phyloP scores from a whole-genome alignment of 441 rosid species.

The Gossypium schwendimanii region DNA sequence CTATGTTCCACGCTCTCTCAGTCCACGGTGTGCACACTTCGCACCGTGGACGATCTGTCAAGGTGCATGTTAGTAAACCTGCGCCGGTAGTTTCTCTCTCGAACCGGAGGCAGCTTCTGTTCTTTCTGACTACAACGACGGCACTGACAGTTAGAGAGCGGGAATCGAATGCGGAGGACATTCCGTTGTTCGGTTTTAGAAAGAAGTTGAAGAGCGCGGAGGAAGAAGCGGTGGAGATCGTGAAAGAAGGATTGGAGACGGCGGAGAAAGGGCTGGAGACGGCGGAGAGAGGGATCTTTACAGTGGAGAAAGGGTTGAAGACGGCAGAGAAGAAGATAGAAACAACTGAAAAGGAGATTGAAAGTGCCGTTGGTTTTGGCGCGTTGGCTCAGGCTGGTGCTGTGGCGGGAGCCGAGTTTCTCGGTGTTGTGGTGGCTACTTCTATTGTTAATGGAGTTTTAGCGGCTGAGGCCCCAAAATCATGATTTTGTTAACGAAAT shows the following conservation, averaged over 20 bases:
- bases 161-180: conserved; percentile 49
- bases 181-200: conserved; percentile 69
- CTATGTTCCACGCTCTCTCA: not conserved
- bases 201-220: conserved; percentile 45
- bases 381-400: conserved; percentile 72
- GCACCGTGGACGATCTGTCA: conserved; percentile 23
- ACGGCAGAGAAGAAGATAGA: conserved; percentile 36
- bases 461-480: conserved; percentile 53
- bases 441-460: conserved; percentile 74
- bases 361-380: conserved; percentile 44
- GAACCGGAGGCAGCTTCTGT: conserved; percentile 48
- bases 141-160: conserved; percentile 29
- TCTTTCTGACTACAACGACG: conserved; percentile 46
- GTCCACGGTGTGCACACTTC: conserved; percentile 10
- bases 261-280: conserved; percentile 58
- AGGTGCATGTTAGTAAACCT: conserved; percentile 9
- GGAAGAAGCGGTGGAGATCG: conserved; percentile 37
- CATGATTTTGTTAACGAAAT: conserved; percentile 11
- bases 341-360: conserved; percentile 30
- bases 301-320: conserved; percentile 53
- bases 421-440: conserved; percentile 61
- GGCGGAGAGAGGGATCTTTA: conserved; percentile 30
- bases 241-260: conserved; percentile 62
- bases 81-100: conserved; percentile 16
- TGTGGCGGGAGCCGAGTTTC: conserved; percentile 67